phyloP scores from a whole-genome alignment of 2,329 filamentous ascomycete genomes.

The Xylariomycetidae sp. region DNA sequence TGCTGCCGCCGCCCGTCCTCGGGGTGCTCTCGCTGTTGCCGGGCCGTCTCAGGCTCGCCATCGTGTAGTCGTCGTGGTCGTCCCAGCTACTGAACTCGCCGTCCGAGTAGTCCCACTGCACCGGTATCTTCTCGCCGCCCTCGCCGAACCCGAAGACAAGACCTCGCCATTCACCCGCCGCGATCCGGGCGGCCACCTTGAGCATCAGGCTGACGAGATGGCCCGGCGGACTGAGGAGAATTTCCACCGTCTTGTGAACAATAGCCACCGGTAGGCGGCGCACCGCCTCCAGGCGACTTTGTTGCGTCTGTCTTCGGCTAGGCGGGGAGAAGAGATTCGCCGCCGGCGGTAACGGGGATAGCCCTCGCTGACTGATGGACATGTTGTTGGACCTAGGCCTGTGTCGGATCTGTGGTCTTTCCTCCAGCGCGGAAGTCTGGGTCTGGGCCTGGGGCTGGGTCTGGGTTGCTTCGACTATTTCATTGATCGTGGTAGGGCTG shows the following conservation, averaged over 20 bases:
- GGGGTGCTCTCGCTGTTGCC: constrained; percentile 12
- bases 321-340: constrained; percentile 60
- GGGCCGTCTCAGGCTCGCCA: constrained; percentile 14
- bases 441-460: constrained; percentile 2
- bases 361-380: constrained; percentile 48
- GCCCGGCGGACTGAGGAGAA: constrained; percentile 75
- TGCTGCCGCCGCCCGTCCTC: constrained; percentile 5
- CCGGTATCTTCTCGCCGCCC: constrained; percentile 48
- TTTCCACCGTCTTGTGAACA: constrained; percentile 70
- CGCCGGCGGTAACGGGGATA: constrained; percentile 64
- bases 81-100: constrained; percentile 50
- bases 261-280: constrained; percentile 58
- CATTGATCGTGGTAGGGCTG: too few relatives aligned
- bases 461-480: too few relatives aligned
- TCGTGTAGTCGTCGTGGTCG: constrained; percentile 46
- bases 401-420: constrained; percentile 42
- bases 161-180: constrained; percentile 59
- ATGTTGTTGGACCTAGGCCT: constrained; percentile 50
- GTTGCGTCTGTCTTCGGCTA: constrained; percentile 29
- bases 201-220: constrained; percentile 77
- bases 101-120: constrained; percentile 60
- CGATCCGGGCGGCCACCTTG: constrained; percentile 72
- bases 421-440: constrained; percentile 24
- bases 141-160: constrained; percentile 51
- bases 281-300: constrained; percentile 38